phyloP scores from a whole-genome alignment of 352 stramenopile genomes.

The Pythium dissimile region DNA sequence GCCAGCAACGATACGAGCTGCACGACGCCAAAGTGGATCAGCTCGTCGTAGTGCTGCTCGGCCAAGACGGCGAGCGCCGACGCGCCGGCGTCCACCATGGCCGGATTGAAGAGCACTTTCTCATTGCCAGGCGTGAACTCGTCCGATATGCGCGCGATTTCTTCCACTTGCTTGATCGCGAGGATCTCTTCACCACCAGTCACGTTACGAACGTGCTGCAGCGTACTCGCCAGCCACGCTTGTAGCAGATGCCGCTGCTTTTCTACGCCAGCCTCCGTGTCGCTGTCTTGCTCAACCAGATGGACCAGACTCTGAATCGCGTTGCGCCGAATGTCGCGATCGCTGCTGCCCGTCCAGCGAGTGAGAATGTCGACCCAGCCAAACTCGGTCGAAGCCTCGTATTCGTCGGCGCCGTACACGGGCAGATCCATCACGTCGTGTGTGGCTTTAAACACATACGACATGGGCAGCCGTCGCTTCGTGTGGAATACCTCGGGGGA shows the following conservation, averaged over 20 bases:
- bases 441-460: constrained; percentile 44
- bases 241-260: constrained; percentile 69
- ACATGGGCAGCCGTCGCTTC: constrained; percentile 63
- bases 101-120: constrained; percentile 60
- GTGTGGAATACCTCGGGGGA: constrained; percentile 49
- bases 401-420: constrained; percentile 69
- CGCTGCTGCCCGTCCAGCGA: constrained; percentile 54
- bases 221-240: constrained; percentile 73
- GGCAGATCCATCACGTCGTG: constrained; percentile 67
- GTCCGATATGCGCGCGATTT: constrained; percentile 66
- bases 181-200: constrained; percentile 58
- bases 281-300: constrained; percentile 40
- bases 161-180: constrained; percentile 75
- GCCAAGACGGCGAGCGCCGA: constrained; percentile 66
- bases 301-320: constrained; percentile 67
- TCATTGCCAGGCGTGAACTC: constrained; percentile 78
- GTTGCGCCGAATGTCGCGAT: constrained; percentile 53
- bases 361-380: constrained; percentile 84
- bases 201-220: constrained; percentile 63
- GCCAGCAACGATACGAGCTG: constrained; percentile 56
- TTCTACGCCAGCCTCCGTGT: constrained; percentile 10
- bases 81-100: constrained; percentile 63
- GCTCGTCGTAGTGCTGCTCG: constrained; percentile 57
- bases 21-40: constrained; percentile 62
- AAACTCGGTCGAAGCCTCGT: constrained; percentile 67